Conservation (phyloP, 1,284 basidiomycete genomes). For the Volvariella surrecta region DNA sequence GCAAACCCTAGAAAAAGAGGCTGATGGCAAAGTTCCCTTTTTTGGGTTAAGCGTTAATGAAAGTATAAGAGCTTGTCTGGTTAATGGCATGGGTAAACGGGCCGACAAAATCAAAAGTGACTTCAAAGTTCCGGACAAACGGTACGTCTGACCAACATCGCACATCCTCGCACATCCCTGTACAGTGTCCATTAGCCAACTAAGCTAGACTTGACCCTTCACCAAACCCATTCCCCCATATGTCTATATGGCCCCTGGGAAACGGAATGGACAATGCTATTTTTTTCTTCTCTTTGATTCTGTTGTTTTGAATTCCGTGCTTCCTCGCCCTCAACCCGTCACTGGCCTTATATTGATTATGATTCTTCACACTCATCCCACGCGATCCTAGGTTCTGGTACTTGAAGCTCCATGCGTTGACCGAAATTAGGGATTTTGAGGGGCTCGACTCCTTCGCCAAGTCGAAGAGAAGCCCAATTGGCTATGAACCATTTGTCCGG, state of each 20-base stretch:
- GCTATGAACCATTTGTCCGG: conserved; percentile 89
- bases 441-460: conserved; percentile 78
- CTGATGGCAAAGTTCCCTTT: conserved; percentile 67
- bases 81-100: conserved; percentile 74
- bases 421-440: conserved; percentile 75
- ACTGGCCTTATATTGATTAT: neutral
- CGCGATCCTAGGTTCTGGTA: conserved; percentile 75
- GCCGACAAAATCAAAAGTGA: conserved; percentile 83
- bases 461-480: conserved; percentile 87
- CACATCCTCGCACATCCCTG: too few relatives aligned
- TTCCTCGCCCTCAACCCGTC: too few relatives aligned
- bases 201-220: too few relatives aligned
- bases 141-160: conserved; percentile 33
- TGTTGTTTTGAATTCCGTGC: too few relatives aligned
- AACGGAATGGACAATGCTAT: too few relatives aligned
- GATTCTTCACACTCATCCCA: neutral
- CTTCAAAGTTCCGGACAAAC: conserved; percentile 88
- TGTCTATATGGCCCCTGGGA: neutral
- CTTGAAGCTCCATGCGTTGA: conserved; percentile 78
- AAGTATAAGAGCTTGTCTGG: conserved; percentile 69
- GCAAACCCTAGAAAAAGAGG: conserved; percentile 82
- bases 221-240: neutral
- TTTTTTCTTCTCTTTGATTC: too few relatives aligned
- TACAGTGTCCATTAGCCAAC: too few relatives aligned
- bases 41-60: conserved; percentile 80